phyloP scores from a whole-genome alignment of 768 basidiomycete species.

The Tricholoma furcatifolium region DNA sequence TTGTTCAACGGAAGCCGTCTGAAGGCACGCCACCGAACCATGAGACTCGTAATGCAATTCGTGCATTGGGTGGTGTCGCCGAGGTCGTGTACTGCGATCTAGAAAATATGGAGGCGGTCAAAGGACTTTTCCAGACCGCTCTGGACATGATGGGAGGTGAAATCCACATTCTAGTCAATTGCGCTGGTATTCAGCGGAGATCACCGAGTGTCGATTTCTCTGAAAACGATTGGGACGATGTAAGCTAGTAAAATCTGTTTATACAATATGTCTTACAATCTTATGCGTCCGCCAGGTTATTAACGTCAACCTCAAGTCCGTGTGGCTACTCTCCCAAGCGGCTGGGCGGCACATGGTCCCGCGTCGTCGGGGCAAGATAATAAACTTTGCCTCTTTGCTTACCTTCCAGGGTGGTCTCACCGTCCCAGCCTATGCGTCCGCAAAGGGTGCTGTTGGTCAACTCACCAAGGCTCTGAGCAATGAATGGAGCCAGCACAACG shows the following conservation, averaged over 20 bases:
- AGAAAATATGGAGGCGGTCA: slow-evolving; percentile 38
- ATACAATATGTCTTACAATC: slow-evolving; percentile 1
- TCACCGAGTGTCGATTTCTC: slow-evolving; percentile 60
- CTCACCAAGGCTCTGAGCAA: slow-evolving; percentile 89
- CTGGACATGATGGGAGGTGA: slow-evolving; percentile 37
- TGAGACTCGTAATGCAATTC: slow-evolving; percentile 32
- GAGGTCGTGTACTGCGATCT: slow-evolving; percentile 41
- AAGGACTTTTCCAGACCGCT: slow-evolving; percentile 38
- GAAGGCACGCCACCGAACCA: slow-evolving; percentile 22
- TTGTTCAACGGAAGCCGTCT: slow-evolving; percentile 37
- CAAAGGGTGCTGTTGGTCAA: slow-evolving; percentile 85
- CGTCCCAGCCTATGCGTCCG: slow-evolving; percentile 91
- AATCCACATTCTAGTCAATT: slow-evolving; percentile 68
- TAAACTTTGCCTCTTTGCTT: slow-evolving; percentile 68
- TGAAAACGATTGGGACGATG: slow-evolving; percentile 70
- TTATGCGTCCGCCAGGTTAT: slow-evolving; percentile 53
- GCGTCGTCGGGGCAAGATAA: slow-evolving; percentile 63
- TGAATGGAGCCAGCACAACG: slow-evolving; percentile 87
- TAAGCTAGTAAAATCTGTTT: slow-evolving; percentile 25
- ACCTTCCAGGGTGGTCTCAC: slow-evolving; percentile 63
- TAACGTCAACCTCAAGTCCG: slow-evolving; percentile 84
- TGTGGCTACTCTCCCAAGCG: slow-evolving; percentile 81
- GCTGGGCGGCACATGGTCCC: slow-evolving; percentile 90
- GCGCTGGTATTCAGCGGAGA: slow-evolving; percentile 62
- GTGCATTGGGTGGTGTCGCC: slow-evolving; percentile 26